A percentile compares a stretch with the other conserved stretches of the same genome.
Evolutionary conservation across 371 early-diverging fungal species (phyloP).

Genomic region (Scutellospora calospora): DNA sequence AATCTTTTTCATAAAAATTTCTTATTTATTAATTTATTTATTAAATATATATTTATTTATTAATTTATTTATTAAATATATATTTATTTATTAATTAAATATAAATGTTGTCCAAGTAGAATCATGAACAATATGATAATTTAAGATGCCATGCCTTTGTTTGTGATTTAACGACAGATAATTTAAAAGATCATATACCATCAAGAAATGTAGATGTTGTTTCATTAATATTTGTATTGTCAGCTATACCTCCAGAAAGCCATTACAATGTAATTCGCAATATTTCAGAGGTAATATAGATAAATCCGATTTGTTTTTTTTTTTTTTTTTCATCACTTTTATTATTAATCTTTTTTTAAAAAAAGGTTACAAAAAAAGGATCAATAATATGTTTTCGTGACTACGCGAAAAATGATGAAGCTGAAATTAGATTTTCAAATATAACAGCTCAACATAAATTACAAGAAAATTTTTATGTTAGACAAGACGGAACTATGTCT

Average conservation of each 20-base stretch:
- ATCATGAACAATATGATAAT: conserved; percentile 66
- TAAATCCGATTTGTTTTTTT: conserved; percentile 46
- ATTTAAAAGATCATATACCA: conserved; percentile 67
- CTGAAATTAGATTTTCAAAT: conserved; percentile 86
- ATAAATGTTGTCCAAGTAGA: conserved; percentile 43
- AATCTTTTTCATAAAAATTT: neutral
- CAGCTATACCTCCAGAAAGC: conserved; percentile 88
- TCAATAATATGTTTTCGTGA: conserved; percentile 87
- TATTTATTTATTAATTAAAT: neutral
- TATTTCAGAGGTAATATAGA: conserved; percentile 61
- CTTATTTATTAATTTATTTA: neutral
- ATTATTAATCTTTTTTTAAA: neutral
- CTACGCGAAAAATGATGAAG: conserved; percentile 89
- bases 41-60: neutral
- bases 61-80: neutral
- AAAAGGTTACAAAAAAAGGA: conserved; percentile 74
- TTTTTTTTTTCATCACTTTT: neutral
- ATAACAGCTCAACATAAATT: conserved; percentile 73
- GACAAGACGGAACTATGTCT: conserved; percentile 86
- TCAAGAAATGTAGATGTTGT: conserved; percentile 78
- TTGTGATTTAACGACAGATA: conserved; percentile 79
- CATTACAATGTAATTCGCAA: conserved; percentile 73
- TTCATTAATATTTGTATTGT: conserved; percentile 85
- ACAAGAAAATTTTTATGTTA: conserved; percentile 85
- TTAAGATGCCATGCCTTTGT: conserved; percentile 83